These are phyloP conservation scores for Rhizopogon vesiculosus DNA, from an alignment of 768 basidiomycete genomes.

Conservation along the genomic window DNA sequence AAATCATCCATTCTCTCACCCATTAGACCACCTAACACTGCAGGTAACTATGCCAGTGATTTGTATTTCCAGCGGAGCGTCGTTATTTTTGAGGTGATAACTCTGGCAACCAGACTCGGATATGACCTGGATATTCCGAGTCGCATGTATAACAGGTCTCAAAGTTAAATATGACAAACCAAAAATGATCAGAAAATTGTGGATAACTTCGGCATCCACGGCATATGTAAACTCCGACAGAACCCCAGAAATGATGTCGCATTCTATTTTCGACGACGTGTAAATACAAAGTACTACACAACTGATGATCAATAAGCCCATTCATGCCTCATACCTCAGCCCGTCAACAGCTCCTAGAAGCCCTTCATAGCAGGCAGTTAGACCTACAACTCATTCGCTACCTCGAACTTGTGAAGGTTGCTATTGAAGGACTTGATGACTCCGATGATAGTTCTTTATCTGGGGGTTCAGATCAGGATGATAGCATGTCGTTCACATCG, in stretches of 20 bases:
- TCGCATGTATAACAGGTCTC: conserved; percentile 24
- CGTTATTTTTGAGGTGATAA: too few relatives aligned
- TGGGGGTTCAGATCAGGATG: too few relatives aligned
- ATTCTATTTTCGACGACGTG: background rate
- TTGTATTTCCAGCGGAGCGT: too few relatives aligned
- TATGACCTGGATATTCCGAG: too few relatives aligned
- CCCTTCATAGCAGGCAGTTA: background rate
- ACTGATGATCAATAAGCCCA: background rate
- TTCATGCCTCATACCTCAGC: background rate
- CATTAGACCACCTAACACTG: too few relatives aligned
- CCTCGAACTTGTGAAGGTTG: background rate
- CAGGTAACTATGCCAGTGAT: too few relatives aligned
- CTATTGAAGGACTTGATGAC: background rate
- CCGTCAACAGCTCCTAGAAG: background rate
- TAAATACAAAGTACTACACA: background rate
- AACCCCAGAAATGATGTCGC: background rate
- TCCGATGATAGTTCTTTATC: background rate
- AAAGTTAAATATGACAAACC: background rate
- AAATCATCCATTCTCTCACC: too few relatives aligned
- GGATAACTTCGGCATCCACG: background rate
- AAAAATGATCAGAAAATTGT: too few relatives aligned
- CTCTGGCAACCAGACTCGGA: too few relatives aligned
- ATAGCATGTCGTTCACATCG: background rate
- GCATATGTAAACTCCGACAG: background rate
- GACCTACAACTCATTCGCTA: conserved; percentile 1